Percentiles rank a stretch among this genome's conserved stretches.
Evolutionary conservation across 495 filamentous ascomycete genomes (phyloP).

Genomic region (Staphylotrichum longicolle): DNA sequence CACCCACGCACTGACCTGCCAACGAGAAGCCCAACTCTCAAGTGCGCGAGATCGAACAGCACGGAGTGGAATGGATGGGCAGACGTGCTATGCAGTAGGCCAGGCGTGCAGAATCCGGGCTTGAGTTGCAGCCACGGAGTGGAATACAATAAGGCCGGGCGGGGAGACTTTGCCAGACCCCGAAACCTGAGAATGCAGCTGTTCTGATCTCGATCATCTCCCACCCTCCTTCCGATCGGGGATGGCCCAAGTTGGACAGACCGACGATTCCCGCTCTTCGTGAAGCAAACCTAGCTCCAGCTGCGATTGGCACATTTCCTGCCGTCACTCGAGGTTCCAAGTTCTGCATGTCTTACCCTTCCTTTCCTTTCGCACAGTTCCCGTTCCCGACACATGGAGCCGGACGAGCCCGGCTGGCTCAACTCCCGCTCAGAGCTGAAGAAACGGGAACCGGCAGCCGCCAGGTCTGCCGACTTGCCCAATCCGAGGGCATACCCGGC

Average conservation of each 20-base stretch:
- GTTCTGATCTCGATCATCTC: not conserved
- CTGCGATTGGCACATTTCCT: constrained; percentile 10
- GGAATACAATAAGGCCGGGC: too few relatives aligned
- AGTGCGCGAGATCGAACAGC: too few relatives aligned
- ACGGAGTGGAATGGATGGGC: too few relatives aligned
- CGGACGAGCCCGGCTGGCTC: constrained; percentile 6
- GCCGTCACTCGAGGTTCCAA: not conserved
- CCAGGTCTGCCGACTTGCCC: constrained; percentile 4
- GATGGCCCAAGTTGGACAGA: not conserved
- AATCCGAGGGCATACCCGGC: not conserved
- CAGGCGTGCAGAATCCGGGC: too few relatives aligned
- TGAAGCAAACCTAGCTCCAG: not conserved
- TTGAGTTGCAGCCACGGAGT: too few relatives aligned
- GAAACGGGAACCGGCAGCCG: constrained; percentile 13
- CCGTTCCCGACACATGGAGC: not conserved
- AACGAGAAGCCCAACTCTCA: too few relatives aligned
- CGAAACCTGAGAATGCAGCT: not conserved
- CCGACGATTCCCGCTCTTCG: constrained; percentile 2
- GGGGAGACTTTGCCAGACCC: not conserved
- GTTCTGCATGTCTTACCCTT: constrained; percentile 8
- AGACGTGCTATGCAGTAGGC: too few relatives aligned
- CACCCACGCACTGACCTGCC: too few relatives aligned
- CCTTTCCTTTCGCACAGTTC: not conserved
- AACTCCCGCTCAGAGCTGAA: constrained; percentile 3
- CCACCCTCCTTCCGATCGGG: not conserved